Percentiles rank a stretch among this genome's conserved stretches.
phyloP scores from a whole-genome alignment of 352 stramenopile species.

The Globisporangium nagaii region DNA sequence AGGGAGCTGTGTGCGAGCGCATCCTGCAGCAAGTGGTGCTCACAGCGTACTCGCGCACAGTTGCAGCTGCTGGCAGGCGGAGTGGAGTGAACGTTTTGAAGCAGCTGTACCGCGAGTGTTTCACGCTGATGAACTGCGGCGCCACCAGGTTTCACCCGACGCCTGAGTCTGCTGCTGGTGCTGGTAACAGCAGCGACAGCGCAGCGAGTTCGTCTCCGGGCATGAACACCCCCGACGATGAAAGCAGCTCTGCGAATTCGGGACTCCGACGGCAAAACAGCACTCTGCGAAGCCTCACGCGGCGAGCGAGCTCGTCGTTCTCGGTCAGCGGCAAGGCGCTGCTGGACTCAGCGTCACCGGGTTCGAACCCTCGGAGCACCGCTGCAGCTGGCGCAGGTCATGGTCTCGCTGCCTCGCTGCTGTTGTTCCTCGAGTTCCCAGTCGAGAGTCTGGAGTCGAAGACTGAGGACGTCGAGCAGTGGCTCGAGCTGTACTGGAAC shows the following conservation, averaged over 20 bases:
- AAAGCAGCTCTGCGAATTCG: neutral
- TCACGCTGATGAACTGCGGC: neutral
- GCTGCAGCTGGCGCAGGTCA: neutral
- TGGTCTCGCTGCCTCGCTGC: neutral
- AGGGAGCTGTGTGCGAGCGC: neutral
- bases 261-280: neutral
- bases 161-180: neutral
- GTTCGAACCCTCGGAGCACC: neutral
- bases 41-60: neutral
- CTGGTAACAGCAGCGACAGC: neutral
- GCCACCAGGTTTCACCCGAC: neutral
- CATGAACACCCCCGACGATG: neutral
- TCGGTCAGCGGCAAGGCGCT: neutral
- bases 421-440: slow-evolving; percentile 4
- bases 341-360: neutral
- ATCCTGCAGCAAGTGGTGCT: slow-evolving; percentile 6
- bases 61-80: neutral
- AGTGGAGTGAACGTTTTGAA: neutral
- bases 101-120: slow-evolving; percentile 3
- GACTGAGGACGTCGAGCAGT: slow-evolving; percentile 3
- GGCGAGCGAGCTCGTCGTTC: neutral
- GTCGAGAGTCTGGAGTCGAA: neutral
- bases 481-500: slow-evolving; percentile 7
- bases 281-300: neutral
- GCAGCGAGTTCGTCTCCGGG: too few relatives aligned